phyloP scores from a whole-genome alignment of 2,329 filamentous ascomycete genomes.

The Colletotrichum salicis region DNA sequence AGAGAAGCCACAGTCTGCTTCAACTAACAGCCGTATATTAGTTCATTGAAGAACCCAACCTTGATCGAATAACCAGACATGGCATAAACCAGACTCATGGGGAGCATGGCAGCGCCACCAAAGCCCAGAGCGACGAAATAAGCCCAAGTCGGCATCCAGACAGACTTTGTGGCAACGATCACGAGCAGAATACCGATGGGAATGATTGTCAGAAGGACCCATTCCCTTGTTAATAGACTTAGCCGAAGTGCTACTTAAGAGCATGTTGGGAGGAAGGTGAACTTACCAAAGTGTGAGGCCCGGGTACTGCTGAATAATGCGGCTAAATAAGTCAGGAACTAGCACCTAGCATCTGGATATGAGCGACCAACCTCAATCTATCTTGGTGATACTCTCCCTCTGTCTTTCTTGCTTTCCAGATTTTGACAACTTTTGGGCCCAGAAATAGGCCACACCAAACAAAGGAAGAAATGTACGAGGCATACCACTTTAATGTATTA shows the following conservation, averaged over 20 bases:
- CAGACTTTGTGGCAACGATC: conserved; percentile 59
- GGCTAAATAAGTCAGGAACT: background rate
- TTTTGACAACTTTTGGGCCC: conserved; percentile 54
- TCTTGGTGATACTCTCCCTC: conserved; percentile 36
- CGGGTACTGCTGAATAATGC: conserved; percentile 66
- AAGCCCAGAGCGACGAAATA: conserved; percentile 66
- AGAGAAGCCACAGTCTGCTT: conserved; percentile 33
- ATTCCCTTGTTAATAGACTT: conserved; percentile 3
- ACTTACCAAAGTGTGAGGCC: conserved; percentile 45
- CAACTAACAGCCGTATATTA: conserved; percentile 59
- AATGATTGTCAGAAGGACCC: conserved; percentile 39
- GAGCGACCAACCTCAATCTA: conserved; percentile 11
- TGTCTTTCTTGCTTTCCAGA: conserved; percentile 46
- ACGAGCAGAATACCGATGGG: conserved; percentile 50
- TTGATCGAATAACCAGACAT: conserved; percentile 64
- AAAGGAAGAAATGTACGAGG: conserved; percentile 66
- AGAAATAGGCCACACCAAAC: conserved; percentile 69
- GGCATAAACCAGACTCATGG: conserved; percentile 69
- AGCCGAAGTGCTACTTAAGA: background rate
- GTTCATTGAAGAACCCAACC: conserved; percentile 69
- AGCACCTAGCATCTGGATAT: no score
- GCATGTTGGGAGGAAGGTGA: background rate
- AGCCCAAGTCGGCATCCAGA: conserved; percentile 70
- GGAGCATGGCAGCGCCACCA: conserved; percentile 65
- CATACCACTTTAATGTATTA: conserved; percentile 55